These are phyloP conservation scores for Neodidymelliopsis sp. DNA, from an alignment of 2,329 filamentous ascomycete genomes.

Conservation along the genomic window DNA sequence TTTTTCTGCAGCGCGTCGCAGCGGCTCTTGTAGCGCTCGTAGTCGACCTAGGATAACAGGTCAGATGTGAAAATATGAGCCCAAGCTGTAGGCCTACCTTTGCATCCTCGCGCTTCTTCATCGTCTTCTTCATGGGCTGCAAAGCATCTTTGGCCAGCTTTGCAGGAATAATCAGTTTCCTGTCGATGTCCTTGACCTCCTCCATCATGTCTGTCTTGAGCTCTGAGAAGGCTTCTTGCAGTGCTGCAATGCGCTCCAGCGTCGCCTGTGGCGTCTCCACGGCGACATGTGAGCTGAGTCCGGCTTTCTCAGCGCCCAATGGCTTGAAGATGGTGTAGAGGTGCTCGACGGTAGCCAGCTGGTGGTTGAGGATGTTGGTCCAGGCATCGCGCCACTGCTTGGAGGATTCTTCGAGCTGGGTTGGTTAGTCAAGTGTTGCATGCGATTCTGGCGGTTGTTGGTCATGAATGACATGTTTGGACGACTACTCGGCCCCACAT, in stretches of 20 bases:
- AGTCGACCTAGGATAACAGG: conserved; percentile 67
- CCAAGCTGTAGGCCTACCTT: conserved; percentile 56
- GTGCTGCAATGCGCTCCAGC: conserved; percentile 68
- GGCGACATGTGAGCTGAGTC: conserved; percentile 57
- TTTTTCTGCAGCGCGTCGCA: conserved; percentile 76
- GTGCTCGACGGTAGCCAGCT: conserved; percentile 70
- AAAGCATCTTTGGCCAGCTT: conserved; percentile 73
- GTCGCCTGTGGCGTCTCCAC: conserved; percentile 68
- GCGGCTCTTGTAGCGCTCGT: conserved; percentile 77
- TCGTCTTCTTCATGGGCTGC: conserved; percentile 77
- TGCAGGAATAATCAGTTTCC: conserved; percentile 72
- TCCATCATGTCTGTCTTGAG: conserved; percentile 74
- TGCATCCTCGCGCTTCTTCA: conserved; percentile 85
- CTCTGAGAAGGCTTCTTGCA: conserved; percentile 74
- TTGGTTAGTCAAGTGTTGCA: conserved; percentile 7
- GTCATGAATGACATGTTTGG: conserved; percentile 2
- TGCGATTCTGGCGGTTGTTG: neutral
- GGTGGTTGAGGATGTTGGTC: conserved; percentile 73
- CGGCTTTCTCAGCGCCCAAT: conserved; percentile 70
- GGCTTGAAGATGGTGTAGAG: conserved; percentile 79
- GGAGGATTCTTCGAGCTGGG: conserved; percentile 76
- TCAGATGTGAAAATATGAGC: conserved; percentile 13
- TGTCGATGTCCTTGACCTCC: conserved; percentile 75
- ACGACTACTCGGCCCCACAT: conserved; percentile 24
- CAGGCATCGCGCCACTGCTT: conserved; percentile 81